Evolutionary conservation across 164 flowering plant genomes (phyloP).

Genomic region (Magnolia officinalis): DNA sequence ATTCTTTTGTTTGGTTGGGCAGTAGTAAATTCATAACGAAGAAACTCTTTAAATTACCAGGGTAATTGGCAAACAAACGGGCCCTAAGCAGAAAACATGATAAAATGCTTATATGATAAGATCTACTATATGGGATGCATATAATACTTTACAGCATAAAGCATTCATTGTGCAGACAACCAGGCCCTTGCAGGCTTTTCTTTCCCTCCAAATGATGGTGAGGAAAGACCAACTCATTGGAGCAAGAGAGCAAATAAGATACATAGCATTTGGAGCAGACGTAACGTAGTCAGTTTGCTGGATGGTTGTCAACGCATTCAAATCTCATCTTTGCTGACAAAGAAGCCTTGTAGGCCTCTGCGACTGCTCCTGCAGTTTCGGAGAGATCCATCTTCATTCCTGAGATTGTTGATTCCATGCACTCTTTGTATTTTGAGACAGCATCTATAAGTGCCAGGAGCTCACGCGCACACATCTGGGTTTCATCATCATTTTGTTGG

Average conservation of each 20-base stretch:
- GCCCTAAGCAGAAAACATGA: no score
- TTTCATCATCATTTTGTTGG: constrained; percentile 52
- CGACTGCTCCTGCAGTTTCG: constrained; percentile 42
- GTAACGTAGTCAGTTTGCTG: background rate
- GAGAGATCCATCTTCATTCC: constrained; percentile 44
- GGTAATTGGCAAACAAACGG: no score
- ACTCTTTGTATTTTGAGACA: constrained; percentile 66
- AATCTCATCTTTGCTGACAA: constrained; percentile 19
- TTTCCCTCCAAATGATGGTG: no score
- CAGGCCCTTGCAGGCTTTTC: no score
- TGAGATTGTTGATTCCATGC: constrained; percentile 40
- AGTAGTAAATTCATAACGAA: no score
- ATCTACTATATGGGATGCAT: no score
- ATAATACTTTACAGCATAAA: no score
- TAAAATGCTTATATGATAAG: no score
- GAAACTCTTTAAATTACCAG: no score
- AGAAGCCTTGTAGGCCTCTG: constrained; percentile 43
- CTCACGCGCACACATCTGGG: constrained; percentile 51
- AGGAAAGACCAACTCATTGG: no score
- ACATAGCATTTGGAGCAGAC: background rate
- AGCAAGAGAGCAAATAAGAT: background rate
- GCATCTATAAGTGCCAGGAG: constrained; percentile 58
- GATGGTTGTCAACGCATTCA: background rate
- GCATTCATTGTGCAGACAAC: no score
- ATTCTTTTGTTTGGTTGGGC: no score